Base-by-base conservation (phyloP, 805 yeast species). In the Wickerhamomyces canadensis region DNA sequence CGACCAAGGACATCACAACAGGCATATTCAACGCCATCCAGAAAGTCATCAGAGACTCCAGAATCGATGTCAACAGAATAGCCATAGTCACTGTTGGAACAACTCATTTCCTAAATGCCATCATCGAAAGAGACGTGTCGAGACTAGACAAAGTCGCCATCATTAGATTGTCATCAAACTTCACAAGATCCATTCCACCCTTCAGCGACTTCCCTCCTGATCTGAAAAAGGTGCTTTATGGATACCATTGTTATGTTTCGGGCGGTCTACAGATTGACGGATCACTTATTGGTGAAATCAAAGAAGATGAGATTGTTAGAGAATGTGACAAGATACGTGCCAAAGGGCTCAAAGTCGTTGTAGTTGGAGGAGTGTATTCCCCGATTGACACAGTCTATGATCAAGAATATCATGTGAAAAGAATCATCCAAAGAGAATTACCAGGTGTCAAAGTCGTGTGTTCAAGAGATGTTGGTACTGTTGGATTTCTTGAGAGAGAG, bases 51-150 rank as follows among this genome's bases (percentile, higher is more conserved):
- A 55, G 48, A 4, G 44, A 49, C n/a, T 36, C 46, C 11, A 27
- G 36, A 17, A 43, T 51, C 18, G 47, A 45, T 15, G 37, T 44
- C 3, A 48, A 58, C 6, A 56, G 58, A 10, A 56, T 68, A 12
- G 49, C 51, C 8, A 47, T 68, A 0, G 67, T 67, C n/a, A 66
- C 71, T 12, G 66, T 68, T 38, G 73, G 74, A 11, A 68, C 73
- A 9, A 68, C 73, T 1, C 73, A 68, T 44, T 68, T 68, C 47
- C 60, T 68, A 42, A 68, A 68, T 49, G 72, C 72, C 10, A 70
- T 68, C 13, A 55, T 68, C 17, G 73, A 68, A 45, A 65, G 59
- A 36, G 72, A 68, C 43, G 39, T 47, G 15, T 59, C 63, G 10
- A 49, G 68, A 40, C 48, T 67, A 17, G 69, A 64, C n/a, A 55